These are phyloP conservation scores for Aphanomyces astaci DNA, from an alignment of 352 stramenopile species.

Conservation along the genomic window DNA sequence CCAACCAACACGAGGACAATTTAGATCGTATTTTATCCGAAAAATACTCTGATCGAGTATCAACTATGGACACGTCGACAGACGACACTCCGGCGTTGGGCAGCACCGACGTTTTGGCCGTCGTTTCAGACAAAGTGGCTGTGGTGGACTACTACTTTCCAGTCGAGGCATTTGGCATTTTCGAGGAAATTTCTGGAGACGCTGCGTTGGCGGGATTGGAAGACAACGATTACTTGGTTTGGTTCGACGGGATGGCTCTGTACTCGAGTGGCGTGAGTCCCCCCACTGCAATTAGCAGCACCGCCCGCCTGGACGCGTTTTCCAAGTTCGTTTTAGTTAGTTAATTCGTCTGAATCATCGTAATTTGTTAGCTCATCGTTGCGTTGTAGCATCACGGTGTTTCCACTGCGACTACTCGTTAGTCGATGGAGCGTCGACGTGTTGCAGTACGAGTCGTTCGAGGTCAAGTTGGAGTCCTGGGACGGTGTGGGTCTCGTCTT, in stretches of 20 bases:
- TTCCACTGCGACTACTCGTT: conserved; percentile 7
- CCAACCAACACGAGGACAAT: too few relatives aligned
- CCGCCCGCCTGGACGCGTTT: neutral
- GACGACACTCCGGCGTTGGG: too few relatives aligned
- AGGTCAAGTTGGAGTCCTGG: conserved; percentile 8
- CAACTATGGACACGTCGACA: too few relatives aligned
- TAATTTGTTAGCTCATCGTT: neutral
- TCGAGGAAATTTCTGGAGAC: neutral
- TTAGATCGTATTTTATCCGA: too few relatives aligned
- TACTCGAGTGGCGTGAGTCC: neutral
- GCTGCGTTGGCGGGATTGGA: neutral
- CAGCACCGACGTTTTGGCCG: too few relatives aligned
- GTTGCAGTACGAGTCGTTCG: neutral
- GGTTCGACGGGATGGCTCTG: neutral
- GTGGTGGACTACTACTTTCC: neutral
- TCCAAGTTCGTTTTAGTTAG: conserved; percentile 1
- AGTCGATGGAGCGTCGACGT: neutral
- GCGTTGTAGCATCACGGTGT: neutral
- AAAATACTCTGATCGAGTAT: too few relatives aligned
- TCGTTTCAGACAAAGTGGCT: too few relatives aligned
- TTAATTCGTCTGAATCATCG: neutral
- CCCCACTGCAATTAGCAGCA: neutral
- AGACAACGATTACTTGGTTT: conserved; percentile 14
- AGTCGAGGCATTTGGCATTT: neutral
- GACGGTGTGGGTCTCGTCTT: conserved; percentile 6